A percentile compares a stretch with the other conserved stretches of the same genome.
Evolutionary conservation across 2,329 filamentous ascomycete species (phyloP).

Genomic region (Leptoxyphium fumago): DNA sequence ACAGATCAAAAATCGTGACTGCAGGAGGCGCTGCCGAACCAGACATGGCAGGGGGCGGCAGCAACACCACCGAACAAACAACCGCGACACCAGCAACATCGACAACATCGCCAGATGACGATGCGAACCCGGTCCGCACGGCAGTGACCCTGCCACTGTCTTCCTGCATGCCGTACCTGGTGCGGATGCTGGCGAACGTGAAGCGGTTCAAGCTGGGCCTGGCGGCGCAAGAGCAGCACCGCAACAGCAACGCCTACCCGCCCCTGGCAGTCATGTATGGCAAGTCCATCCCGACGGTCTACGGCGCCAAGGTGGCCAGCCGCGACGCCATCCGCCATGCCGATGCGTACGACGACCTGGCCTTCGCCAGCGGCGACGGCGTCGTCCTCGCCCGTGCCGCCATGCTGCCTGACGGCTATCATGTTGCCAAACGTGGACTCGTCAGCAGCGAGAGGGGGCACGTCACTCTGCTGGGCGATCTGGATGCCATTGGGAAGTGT

Average conservation of each 20-base stretch:
- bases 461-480: slow-evolving; percentile 71
- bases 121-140: slow-evolving; percentile 18
- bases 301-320: slow-evolving; percentile 59
- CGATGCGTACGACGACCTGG: slow-evolving; percentile 73
- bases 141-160: slow-evolving; percentile 40
- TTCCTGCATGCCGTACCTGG: slow-evolving; percentile 51
- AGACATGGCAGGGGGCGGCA: slow-evolving; percentile 13
- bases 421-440: slow-evolving; percentile 55
- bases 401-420: slow-evolving; percentile 71
- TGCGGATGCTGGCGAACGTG: slow-evolving; percentile 55
- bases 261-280: slow-evolving; percentile 74
- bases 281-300: slow-evolving; percentile 74
- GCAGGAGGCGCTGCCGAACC: slow-evolving; percentile 14
- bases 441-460: slow-evolving; percentile 75
- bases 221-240: slow-evolving; percentile 43
- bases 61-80: slow-evolving; percentile 27
- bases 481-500: slow-evolving; percentile 65
- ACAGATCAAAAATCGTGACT: not conserved
- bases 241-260: slow-evolving; percentile 59
- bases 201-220: slow-evolving; percentile 66
- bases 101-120: too few relatives aligned
- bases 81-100: slow-evolving; percentile 12
- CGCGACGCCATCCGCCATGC: slow-evolving; percentile 58
- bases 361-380: slow-evolving; percentile 77
- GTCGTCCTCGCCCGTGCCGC: slow-evolving; percentile 75